Percentiles rank a stretch among this genome's conserved stretches.
These are phyloP conservation scores for Acanthochlamys bracteata DNA, from an alignment of 106 monocot species.

Conservation along the genomic window DNA sequence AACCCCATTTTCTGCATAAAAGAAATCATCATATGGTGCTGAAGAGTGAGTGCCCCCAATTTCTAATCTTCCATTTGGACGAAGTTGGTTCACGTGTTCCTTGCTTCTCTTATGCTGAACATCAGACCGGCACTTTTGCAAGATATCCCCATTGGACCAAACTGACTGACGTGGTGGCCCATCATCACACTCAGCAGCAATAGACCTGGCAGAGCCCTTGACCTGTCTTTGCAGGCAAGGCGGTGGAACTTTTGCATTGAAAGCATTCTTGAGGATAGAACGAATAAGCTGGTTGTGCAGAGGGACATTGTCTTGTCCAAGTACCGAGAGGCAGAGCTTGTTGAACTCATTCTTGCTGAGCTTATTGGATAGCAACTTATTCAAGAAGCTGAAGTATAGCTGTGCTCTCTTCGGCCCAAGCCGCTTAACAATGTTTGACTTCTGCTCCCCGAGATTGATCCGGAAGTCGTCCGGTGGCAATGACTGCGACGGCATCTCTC, in stretches of 20 bases:
- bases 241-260: constrained; percentile 31
- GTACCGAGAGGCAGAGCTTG: constrained; percentile 35
- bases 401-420: constrained; percentile 34
- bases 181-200: background rate
- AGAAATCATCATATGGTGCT: background rate
- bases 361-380: constrained; percentile 34
- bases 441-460: constrained; percentile 38
- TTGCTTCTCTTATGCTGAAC: constrained; percentile 21
- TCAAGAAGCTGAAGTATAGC: constrained; percentile 36
- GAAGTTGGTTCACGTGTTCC: constrained; percentile 25
- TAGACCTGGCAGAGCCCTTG: constrained; percentile 2
- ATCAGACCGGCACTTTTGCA: constrained; percentile 18
- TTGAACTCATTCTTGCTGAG: constrained; percentile 46
- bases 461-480: constrained; percentile 13
- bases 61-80: constrained; percentile 42
- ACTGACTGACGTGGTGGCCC: background rate
- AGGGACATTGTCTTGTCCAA: constrained; percentile 40
- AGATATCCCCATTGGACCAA: constrained; percentile 46
- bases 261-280: constrained; percentile 52
- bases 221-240: constrained; percentile 2
- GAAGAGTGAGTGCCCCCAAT: constrained; percentile 2
- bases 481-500: constrained; percentile 22
- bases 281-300: constrained; percentile 54
- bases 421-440: constrained; percentile 31
- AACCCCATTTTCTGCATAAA: constrained; percentile 24